Percentiles rank a stretch among this genome's conserved stretches.
Evolutionary conservation across 1,139 yeast species (phyloP).

Genomic region (Schwanniomyces etchellsii): DNA sequence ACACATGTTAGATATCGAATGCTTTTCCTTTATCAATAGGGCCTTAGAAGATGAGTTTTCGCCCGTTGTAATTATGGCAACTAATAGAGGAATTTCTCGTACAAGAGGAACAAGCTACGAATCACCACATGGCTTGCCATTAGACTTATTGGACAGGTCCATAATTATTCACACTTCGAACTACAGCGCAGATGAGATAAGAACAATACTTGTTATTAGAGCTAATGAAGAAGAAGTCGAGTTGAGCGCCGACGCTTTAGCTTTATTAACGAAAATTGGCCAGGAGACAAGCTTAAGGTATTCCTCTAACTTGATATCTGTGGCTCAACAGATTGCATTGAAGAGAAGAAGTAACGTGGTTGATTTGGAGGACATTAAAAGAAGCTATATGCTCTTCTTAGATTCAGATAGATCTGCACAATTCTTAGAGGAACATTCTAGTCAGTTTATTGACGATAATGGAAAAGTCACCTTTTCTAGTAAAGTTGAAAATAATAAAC

Average conservation of each 20-base stretch:
- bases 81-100: conserved; percentile 88
- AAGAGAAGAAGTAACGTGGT: conserved; percentile 72
- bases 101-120: conserved; percentile 92
- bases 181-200: conserved; percentile 77
- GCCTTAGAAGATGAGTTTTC: conserved; percentile 96
- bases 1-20: conserved; percentile 97
- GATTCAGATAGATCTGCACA: conserved; percentile 86
- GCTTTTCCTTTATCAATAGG: conserved; percentile 91
- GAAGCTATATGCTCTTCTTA: conserved; percentile 80
- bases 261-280: conserved; percentile 86
- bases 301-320: conserved; percentile 86
- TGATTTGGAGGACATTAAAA: conserved; percentile 79
- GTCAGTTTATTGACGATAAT: conserved; percentile 66
- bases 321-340: conserved; percentile 76
- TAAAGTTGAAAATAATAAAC: conserved; percentile 6
- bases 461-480: conserved; percentile 56
- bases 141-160: conserved; percentile 89
- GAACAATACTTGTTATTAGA: conserved; percentile 80
- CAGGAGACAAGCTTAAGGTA: conserved; percentile 89
- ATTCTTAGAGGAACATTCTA: conserved; percentile 62
- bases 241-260: conserved; percentile 75
- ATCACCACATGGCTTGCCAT: conserved; percentile 95
- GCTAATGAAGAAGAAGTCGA: conserved; percentile 97
- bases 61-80: conserved; percentile 98
- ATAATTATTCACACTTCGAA: conserved; percentile 83